Evolutionary conservation across 768 basidiomycete species (phyloP).

Genomic region (Pleurotus citrinopileatus): DNA sequence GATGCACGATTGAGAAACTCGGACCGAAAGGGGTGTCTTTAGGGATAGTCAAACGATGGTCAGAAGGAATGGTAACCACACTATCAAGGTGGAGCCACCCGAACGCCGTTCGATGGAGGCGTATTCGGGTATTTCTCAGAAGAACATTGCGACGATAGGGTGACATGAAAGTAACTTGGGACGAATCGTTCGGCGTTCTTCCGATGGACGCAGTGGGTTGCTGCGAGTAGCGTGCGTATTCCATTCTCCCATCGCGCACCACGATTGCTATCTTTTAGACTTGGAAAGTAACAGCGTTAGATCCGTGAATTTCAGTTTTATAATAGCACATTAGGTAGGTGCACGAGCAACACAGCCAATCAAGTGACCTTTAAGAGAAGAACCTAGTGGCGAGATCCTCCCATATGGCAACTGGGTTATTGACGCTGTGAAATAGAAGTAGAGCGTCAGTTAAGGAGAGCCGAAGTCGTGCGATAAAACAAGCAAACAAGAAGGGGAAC

Average conservation of each 20-base stretch:
- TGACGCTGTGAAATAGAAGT: slow-evolving; percentile 35
- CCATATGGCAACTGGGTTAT: slow-evolving; percentile 57
- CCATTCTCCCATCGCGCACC: background rate
- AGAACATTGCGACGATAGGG: background rate
- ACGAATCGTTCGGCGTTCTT: background rate
- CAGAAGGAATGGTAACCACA: background rate
- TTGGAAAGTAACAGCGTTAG: background rate
- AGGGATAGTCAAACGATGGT: background rate
- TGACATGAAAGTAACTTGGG: too few relatives aligned
- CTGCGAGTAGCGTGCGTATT: too few relatives aligned
- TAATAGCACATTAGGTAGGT: background rate
- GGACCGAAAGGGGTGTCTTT: background rate
- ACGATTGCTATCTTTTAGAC: background rate
- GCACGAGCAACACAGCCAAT: background rate
- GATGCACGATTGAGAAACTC: background rate
- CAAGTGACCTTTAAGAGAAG: slow-evolving; percentile 10
- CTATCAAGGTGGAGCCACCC: background rate
- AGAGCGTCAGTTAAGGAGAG: slow-evolving; percentile 1
- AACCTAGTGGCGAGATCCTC: slow-evolving; percentile 35
- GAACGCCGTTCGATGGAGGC: background rate
- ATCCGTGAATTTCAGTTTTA: background rate
- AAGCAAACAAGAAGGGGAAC: background rate
- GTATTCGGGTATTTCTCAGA: background rate
- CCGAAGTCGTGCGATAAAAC: background rate
- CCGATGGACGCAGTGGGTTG: background rate